A percentile compares a stretch with the other conserved stretches of the same genome.
Evolutionary conservation across 2,329 filamentous ascomycete genomes (phyloP).

Genomic region (Ophiostoma piceae): DNA sequence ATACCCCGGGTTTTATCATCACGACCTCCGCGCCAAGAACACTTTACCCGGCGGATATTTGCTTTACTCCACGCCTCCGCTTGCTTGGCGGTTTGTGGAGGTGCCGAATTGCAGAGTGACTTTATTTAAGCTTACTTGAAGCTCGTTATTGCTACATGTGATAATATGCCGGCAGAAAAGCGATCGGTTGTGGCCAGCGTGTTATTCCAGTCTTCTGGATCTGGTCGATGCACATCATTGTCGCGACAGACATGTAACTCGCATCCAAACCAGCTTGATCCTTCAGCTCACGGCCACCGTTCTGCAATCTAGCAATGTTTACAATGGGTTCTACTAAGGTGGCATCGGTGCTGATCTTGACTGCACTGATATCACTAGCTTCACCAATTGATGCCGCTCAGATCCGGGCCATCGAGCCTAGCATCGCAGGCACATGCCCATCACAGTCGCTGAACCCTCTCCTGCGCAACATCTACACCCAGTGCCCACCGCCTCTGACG

Average conservation of each 20-base stretch:
- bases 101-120: not conserved
- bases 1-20: not conserved
- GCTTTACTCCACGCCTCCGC: not conserved
- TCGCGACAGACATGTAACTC: not conserved
- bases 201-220: not conserved
- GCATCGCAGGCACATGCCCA: not conserved
- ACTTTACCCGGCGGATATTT: slow-evolving; percentile 9
- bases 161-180: not conserved
- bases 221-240: not conserved
- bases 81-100: not conserved
- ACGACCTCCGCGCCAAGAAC: slow-evolving; percentile 7
- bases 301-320: not conserved
- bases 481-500: slow-evolving; percentile 3
- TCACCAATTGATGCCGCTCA: not conserved
- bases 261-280: not conserved
- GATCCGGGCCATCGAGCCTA: not conserved
- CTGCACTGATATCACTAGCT: not conserved
- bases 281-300: not conserved
- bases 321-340: not conserved
- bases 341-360: not conserved
- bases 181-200: not conserved
- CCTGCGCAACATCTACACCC: not conserved
- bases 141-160: not conserved
- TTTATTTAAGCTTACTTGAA: not conserved
- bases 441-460: not conserved